A percentile compares a stretch with the other conserved stretches of the same genome.
These are phyloP conservation scores for Kluyveromyces dobzhanskii DNA, from an alignment of 805 yeast species.

Conservation along the genomic window DNA sequence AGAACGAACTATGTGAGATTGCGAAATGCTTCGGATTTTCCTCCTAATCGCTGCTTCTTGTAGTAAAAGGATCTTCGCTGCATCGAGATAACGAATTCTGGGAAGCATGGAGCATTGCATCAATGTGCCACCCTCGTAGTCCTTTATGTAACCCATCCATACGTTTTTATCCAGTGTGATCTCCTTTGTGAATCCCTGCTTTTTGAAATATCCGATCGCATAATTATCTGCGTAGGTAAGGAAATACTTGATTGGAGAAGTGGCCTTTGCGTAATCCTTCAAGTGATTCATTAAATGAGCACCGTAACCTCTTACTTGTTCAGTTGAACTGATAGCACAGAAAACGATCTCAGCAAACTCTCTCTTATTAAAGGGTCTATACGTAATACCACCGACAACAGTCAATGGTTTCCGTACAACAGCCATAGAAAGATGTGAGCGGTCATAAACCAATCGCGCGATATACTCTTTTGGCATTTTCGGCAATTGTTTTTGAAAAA, in stretches of 20 bases:
- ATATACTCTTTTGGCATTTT: conserved; percentile 98
- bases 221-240: conserved; percentile 96
- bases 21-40: conserved; percentile 71
- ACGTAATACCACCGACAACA: conserved; percentile 97
- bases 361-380: conserved; percentile 83
- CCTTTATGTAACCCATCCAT: conserved; percentile 99
- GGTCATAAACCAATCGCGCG: conserved; percentile 86
- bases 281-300: conserved; percentile 97
- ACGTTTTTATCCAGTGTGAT: conserved; percentile 73
- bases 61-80: conserved; percentile 71
- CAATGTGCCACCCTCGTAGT: conserved; percentile 96
- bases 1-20: conserved; percentile 71
- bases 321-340: conserved; percentile 95
- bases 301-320: conserved; percentile 97
- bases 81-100: conserved; percentile 76
- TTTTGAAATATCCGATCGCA: conserved; percentile 97
- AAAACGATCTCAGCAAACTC: conserved; percentile 97
- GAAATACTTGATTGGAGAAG: conserved; percentile 78
- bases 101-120: conserved; percentile 98
- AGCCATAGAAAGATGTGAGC: conserved; percentile 93
- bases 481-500: conserved; percentile 94
- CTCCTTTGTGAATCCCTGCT: conserved; percentile 96
- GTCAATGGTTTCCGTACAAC: conserved; percentile 88
- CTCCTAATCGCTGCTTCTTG: conserved; percentile 88
- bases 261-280: conserved; percentile 87